Base-by-base conservation (phyloP, 2,329 filamentous ascomycete species). In the Gyromitra esculenta region DNA sequence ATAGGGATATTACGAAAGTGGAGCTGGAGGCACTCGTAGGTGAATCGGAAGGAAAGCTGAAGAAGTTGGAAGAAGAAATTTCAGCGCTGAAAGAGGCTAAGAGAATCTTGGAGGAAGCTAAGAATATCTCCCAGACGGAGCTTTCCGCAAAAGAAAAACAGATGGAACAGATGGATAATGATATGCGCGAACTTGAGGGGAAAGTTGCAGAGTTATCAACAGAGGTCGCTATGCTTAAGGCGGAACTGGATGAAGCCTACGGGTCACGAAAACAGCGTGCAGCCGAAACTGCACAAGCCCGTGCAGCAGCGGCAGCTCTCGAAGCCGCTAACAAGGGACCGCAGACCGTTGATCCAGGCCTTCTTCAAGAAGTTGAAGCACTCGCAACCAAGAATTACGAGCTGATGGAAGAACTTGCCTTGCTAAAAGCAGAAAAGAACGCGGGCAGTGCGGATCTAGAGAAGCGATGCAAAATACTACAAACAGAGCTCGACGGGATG, bases 171-270 rank as follows among this genome's bases (percentile, higher is more conserved):
- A 82, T 86, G 66, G 86, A 87, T 73, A 82, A 83, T n/a, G 87
- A 88, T 79, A 83, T 87, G 81, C 83, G 85, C n/a, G 83, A 84
- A 5, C 84, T 91, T 48, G 90, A 91, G 81, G 85, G 87, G 71
- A 88, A 91, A 81, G 86, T 91, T 65, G 89, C 91, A 2, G 86
- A 88, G 67, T 85, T 91, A 5, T 90, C 89, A 45, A 92, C 90
- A 1, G 91, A 98, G 85, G 88, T 98, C 54, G 96, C 95, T n/a
- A 91, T 98, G 80, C 93, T 92, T 35, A 89, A 90, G 81, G 93
- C 94, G 68, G 95, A 98, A 83, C 92, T 98, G 35, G 96, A 97
- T 81, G 93, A 93, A 78, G 96, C 97, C 82, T 97, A 98, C 82
- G 96, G 96, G 52, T 88, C 87, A n/a, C 86, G 90, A 66, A 88